Conservation (phyloP, 176 grass and related monocot species). For the Miscanthus lutarioriparius region DNA sequence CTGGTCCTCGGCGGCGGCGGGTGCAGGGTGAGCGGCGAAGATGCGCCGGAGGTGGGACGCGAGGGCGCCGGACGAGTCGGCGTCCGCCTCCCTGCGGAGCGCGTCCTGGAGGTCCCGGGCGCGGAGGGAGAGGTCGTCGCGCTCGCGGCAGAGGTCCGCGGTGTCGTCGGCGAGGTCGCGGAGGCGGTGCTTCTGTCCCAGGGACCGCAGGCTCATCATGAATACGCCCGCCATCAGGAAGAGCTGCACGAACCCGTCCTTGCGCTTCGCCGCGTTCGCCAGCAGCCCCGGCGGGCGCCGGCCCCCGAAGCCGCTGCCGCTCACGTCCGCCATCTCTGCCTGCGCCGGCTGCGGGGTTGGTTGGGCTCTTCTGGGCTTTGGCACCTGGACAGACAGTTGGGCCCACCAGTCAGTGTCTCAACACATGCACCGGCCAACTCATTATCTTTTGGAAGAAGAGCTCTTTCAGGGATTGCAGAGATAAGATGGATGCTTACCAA, state of each 20-base stretch:
- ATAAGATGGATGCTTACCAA: neutral
- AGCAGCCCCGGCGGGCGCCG: conserved; percentile 38
- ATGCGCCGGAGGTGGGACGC: conserved; percentile 71
- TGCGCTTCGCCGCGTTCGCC: conserved; percentile 71
- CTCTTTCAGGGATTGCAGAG: neutral
- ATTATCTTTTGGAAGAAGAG: neutral
- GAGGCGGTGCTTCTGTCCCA: conserved; percentile 85
- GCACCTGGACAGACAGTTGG: neutral
- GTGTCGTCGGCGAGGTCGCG: conserved; percentile 65
- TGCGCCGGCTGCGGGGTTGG: too few relatives aligned
- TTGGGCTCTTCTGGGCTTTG: too few relatives aligned
- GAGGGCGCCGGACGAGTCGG: conserved; percentile 61
- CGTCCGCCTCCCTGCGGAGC: conserved; percentile 61
- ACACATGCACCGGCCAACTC: neutral
- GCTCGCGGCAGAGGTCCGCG: conserved; percentile 65
- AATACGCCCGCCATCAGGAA: conserved; percentile 78
- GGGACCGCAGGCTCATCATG: conserved; percentile 75
- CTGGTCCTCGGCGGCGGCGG: neutral
- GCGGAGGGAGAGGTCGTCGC: conserved; percentile 48
- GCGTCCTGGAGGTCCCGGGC: conserved; percentile 53
- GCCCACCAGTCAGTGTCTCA: neutral
- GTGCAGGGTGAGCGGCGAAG: conserved; percentile 48
- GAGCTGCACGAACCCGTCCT: conserved; percentile 79
- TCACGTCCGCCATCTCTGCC: conserved; percentile 30
- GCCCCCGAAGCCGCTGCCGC: neutral